Base-by-base conservation (phyloP, 2,329 filamentous ascomycete genomes). In the Colletotrichum brevisporum region DNA sequence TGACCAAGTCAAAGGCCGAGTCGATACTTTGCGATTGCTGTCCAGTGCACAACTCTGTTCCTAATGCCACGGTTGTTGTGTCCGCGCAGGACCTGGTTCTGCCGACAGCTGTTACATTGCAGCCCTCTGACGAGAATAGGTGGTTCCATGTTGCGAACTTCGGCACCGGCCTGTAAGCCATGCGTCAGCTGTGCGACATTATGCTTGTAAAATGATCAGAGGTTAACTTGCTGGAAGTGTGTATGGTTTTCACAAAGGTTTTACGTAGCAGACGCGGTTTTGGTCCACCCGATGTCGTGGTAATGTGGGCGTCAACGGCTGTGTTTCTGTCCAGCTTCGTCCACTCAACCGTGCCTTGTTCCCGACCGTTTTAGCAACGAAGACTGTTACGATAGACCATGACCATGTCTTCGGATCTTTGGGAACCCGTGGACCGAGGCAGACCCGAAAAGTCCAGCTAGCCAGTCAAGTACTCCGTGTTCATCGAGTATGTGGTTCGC, bases 261-360 rank as follows among this genome's bases (percentile, higher is more conserved):
- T 36, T 36, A 55, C 43, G 55, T 56, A 61, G 31, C 13, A n/a
- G 43, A 52, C 47, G 52, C 56, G 67, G n/a, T 61, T 45, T 18
- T 69, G 63, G 63, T 56, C 63, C 51, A 51, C 61, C 51, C 51
- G 8, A 31, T 54, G 50, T 6, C 5, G 15, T 47, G 63, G 59
- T 13, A 43, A 16, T 31, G 50, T 26, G 10, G 27, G 53, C 53
- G 50, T n/a, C 21, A 65, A 43, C 61, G 24, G 61, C 54, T 27
- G 12, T 36, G 48, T 55, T 68, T 51, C 43, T 43, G n/a, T 45
- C 27, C 62, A 43, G 51, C 56, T 61, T 47, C 24, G 59, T 56
- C 45, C 51, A 43, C 56, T 45, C 16, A 55, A 61, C 45, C 65
- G 58, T 50, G 12, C 10, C 12, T 16, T 48, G 41, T 43, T 18